These are phyloP conservation scores for Globisporangium middletonii DNA, from an alignment of 352 stramenopile species.

Conservation along the genomic window DNA sequence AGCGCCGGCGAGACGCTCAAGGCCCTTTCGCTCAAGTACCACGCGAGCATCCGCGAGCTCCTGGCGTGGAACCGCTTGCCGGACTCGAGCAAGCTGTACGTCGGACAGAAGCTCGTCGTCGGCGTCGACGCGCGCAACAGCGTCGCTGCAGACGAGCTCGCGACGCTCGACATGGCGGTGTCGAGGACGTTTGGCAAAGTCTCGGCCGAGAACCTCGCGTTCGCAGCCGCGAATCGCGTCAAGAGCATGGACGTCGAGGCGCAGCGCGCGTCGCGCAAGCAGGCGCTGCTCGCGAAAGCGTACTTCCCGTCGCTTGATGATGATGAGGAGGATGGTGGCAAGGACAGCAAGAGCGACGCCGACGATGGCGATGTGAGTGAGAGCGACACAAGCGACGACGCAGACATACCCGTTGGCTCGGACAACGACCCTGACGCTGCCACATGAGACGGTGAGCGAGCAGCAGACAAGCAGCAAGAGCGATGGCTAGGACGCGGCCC, in stretches of 20 bases:
- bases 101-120: constrained; percentile 73
- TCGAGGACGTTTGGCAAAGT: constrained; percentile 51
- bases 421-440: constrained; percentile 1
- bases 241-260: constrained; percentile 47
- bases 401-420: constrained; percentile 26
- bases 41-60: constrained; percentile 58
- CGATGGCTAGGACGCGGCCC: too few relatives aligned
- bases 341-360: constrained; percentile 18
- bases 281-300: constrained; percentile 54
- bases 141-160: constrained; percentile 46
- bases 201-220: constrained; percentile 58
- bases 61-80: constrained; percentile 64
- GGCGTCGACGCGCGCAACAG: constrained; percentile 35
- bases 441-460: neutral
- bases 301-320: constrained; percentile 50
- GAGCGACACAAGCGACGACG: constrained; percentile 11
- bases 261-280: constrained; percentile 49
- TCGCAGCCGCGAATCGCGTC: constrained; percentile 48
- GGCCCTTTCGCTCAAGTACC: constrained; percentile 75
- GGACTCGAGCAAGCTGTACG: constrained; percentile 64
- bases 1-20: constrained; percentile 60
- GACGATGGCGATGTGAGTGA: neutral
- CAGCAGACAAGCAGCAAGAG: neutral
- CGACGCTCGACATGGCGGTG: constrained; percentile 39
- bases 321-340: constrained; percentile 9